Evolutionary conservation across 2,329 filamentous ascomycete species (phyloP).

Genomic region (Botrytis cinerea): DNA sequence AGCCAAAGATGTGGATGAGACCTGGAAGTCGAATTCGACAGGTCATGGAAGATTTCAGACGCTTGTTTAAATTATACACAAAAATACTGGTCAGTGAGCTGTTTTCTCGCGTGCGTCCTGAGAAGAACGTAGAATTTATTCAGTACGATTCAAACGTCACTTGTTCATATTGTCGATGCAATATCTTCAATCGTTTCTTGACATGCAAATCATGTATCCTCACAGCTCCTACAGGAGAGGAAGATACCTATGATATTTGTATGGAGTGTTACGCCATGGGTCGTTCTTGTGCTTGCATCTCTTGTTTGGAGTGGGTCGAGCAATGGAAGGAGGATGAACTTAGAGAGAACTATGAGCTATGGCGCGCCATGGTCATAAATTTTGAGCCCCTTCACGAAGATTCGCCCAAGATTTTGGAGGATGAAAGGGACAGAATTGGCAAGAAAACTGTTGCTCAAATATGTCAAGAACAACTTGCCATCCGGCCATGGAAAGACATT

Average conservation of each 20-base stretch:
- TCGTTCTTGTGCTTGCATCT: slow-evolving; percentile 85
- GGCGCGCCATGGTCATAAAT: slow-evolving; percentile 76
- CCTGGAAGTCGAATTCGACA: slow-evolving; percentile 56
- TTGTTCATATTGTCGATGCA: slow-evolving; percentile 92
- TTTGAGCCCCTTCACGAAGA: slow-evolving; percentile 69
- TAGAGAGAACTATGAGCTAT: slow-evolving; percentile 74
- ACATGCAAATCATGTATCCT: slow-evolving; percentile 84
- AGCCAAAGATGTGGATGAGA: slow-evolving; percentile 47
- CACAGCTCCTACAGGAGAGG: slow-evolving; percentile 68
- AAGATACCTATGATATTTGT: slow-evolving; percentile 90
- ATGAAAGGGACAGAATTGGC: slow-evolving; percentile 65
- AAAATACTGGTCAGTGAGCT: slow-evolving; percentile 82
- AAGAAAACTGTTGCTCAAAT: slow-evolving; percentile 87
- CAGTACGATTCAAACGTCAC: slow-evolving; percentile 89
- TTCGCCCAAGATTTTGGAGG: slow-evolving; percentile 69
- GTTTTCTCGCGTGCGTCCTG: slow-evolving; percentile 65
- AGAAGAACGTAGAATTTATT: slow-evolving; percentile 72
- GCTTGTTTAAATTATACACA: slow-evolving; percentile 76
- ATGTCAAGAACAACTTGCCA: slow-evolving; percentile 84
- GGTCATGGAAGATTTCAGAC: slow-evolving; percentile 79
- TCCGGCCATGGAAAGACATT: slow-evolving; percentile 80
- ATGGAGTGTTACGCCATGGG: slow-evolving; percentile 99
- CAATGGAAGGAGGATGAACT: slow-evolving; percentile 87
- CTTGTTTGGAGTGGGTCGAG: slow-evolving; percentile 84
- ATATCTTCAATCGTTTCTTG: slow-evolving; percentile 96